phyloP scores from a whole-genome alignment of 306 rosid genomes.

The Sophora flavescens region DNA sequence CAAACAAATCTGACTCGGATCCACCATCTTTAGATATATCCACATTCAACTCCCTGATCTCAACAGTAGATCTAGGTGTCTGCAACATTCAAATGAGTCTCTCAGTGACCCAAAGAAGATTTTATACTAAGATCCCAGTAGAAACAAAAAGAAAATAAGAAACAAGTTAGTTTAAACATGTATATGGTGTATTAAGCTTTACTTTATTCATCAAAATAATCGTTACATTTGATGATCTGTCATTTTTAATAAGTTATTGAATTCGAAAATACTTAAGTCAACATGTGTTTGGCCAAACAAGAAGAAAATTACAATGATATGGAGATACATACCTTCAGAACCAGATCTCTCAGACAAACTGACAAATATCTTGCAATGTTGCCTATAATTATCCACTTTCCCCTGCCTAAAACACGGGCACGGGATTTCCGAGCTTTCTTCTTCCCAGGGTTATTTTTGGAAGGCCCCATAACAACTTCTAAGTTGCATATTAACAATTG shows the following conservation, averaged over 20 bases:
- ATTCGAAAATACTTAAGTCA: slow-evolving; percentile 7
- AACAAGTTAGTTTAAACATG: background rate
- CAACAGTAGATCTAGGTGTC: slow-evolving; percentile 79
- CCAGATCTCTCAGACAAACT: slow-evolving; percentile 71
- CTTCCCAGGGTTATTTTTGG: slow-evolving; percentile 60
- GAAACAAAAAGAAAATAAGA: slow-evolving; percentile 30
- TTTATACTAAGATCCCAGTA: slow-evolving; percentile 23
- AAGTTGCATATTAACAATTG: slow-evolving; percentile 77
- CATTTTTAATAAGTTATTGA: slow-evolving; percentile 2
- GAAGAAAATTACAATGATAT: slow-evolving; percentile 17
- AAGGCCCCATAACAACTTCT: slow-evolving; percentile 75
- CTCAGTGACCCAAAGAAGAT: slow-evolving; percentile 31
- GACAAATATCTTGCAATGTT: slow-evolving; percentile 85
- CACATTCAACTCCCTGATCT: slow-evolving; percentile 73
- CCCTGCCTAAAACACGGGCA: slow-evolving; percentile 60
- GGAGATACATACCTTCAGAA: slow-evolving; percentile 70
- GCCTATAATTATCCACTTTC: slow-evolving; percentile 80
- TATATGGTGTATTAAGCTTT: slow-evolving; percentile 5
- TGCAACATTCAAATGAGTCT: slow-evolving; percentile 59
- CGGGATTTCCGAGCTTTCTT: slow-evolving; percentile 66
- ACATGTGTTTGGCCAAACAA: slow-evolving; percentile 7
- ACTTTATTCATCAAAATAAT: slow-evolving; percentile 19
- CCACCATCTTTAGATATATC: slow-evolving; percentile 71
- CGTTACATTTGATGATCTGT: slow-evolving; percentile 12
- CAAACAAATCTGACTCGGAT: slow-evolving; percentile 60